A percentile compares a stretch with the other conserved stretches of the same genome.
Conservation (phyloP, 768 basidiomycete genomes). For the Collybia sordida region DNA sequence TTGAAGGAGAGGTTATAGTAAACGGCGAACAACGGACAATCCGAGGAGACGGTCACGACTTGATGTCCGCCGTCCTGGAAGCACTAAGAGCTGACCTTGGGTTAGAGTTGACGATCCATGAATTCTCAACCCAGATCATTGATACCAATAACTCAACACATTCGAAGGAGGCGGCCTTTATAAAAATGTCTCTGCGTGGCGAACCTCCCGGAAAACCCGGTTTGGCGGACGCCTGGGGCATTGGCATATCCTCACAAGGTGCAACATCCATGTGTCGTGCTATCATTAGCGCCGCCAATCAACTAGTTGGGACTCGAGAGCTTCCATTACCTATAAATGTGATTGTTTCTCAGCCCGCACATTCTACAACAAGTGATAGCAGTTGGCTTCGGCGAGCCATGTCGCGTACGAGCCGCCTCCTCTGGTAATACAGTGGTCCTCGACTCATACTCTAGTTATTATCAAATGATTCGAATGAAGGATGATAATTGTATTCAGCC, state of each 20-base stretch:
- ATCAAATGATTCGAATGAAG: too few relatives aligned
- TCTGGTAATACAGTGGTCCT: not conserved
- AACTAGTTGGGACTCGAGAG: constrained; percentile 48
- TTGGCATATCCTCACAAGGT: constrained; percentile 75
- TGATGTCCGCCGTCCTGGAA: constrained; percentile 72
- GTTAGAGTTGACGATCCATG: constrained; percentile 64
- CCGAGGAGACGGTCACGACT: constrained; percentile 77
- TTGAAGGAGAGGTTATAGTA: constrained; percentile 68
- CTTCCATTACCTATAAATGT: constrained; percentile 40
- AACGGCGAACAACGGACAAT: constrained; percentile 66
- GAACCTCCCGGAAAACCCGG: constrained; percentile 54
- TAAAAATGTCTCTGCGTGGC: constrained; percentile 63
- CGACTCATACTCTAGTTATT: too few relatives aligned
- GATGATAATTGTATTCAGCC: too few relatives aligned
- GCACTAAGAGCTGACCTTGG: constrained; percentile 68
- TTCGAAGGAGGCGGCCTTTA: constrained; percentile 70
- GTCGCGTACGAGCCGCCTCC: constrained; percentile 19
- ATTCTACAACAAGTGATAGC: constrained; percentile 8
- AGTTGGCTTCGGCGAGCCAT: constrained; percentile 21
- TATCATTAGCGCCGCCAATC: constrained; percentile 72
- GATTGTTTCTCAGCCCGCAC: constrained; percentile 17
- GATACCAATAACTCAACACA: constrained; percentile 25
- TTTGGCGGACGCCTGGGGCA: constrained; percentile 57
- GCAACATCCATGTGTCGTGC: constrained; percentile 71
- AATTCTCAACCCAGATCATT: constrained; percentile 74